Percentiles rank a stretch among this genome's conserved stretches.
Conservation (phyloP, 768 basidiomycete genomes). For the Lactarius psammicola region DNA sequence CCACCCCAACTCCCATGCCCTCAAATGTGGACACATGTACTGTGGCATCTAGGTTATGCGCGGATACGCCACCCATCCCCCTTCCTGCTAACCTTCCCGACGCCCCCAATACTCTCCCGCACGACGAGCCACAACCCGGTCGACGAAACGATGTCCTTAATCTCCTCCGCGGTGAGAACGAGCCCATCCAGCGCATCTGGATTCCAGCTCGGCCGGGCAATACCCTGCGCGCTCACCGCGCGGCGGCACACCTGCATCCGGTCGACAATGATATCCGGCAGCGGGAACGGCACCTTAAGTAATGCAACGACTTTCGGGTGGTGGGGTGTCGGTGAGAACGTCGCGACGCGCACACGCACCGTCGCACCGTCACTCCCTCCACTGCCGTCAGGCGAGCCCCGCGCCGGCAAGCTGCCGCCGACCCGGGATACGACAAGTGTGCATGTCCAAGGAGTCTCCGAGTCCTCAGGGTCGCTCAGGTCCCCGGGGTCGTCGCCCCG, state of each 20-base stretch:
- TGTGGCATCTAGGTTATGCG: constrained; percentile 38
- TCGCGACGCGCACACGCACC: constrained; percentile 66
- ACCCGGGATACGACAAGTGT: constrained; percentile 62
- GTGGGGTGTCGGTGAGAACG: constrained; percentile 88
- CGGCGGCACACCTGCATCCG: constrained; percentile 53
- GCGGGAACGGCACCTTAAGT: constrained; percentile 86
- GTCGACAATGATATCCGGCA: constrained; percentile 79
- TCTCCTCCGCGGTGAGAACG: constrained; percentile 81
- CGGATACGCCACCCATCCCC: constrained; percentile 78
- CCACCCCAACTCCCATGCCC: neutral
- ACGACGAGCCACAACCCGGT: constrained; percentile 92
- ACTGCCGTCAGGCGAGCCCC: constrained; percentile 16
- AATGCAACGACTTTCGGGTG: constrained; percentile 93
- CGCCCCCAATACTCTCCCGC: constrained; percentile 87
- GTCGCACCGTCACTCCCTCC: neutral
- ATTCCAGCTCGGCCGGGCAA: constrained; percentile 31
- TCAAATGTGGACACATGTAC: neutral
- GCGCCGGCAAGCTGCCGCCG: constrained; percentile 18
- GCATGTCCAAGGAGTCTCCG: constrained; percentile 95
- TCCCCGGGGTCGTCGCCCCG: constrained; percentile 53
- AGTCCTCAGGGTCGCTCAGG: constrained; percentile 93
- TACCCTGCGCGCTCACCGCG: constrained; percentile 39
- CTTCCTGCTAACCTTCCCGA: constrained; percentile 75
- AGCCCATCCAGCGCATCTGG: constrained; percentile 43
- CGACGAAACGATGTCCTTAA: constrained; percentile 87